A percentile compares a stretch with the other conserved stretches of the same genome.
Conservation (phyloP, 2,329 filamentous ascomycete genomes). For the Sporothrix curviconia region DNA sequence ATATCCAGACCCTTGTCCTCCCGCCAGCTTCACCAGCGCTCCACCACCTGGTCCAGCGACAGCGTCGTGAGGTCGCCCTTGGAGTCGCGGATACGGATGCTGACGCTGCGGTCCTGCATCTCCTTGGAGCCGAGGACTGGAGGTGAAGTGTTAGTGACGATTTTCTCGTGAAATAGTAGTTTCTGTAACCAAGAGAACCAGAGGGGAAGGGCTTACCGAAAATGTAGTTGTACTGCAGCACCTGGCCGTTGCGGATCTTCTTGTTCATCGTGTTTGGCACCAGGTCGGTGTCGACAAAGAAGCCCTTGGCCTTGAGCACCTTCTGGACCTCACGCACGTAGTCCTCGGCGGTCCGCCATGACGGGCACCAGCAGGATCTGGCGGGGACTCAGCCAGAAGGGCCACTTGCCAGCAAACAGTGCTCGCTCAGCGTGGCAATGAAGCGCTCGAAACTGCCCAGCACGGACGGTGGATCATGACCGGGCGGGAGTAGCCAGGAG, state of each 20-base stretch:
- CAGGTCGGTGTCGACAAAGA: constrained; percentile 66
- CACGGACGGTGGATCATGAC: constrained; percentile 86
- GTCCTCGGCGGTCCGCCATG: constrained; percentile 61
- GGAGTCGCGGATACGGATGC: constrained; percentile 23
- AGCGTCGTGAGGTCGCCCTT: constrained; percentile 21
- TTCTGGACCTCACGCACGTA: constrained; percentile 70
- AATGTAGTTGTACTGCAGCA: constrained; percentile 79
- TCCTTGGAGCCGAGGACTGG: constrained; percentile 22
- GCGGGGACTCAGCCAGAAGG: constrained; percentile 80
- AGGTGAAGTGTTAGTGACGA: neutral
- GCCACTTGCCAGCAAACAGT: constrained; percentile 84
- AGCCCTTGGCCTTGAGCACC: constrained; percentile 58
- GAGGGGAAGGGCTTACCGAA: constrained; percentile 47
- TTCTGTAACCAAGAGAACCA: no score
- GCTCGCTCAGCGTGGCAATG: constrained; percentile 72
- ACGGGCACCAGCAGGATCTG: constrained; percentile 76
- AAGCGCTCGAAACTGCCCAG: constrained; percentile 58
- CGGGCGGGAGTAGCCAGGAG: constrained; percentile 66
- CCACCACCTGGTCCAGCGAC: constrained; percentile 18
- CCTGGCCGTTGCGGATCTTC: constrained; percentile 78
- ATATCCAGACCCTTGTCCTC: constrained; percentile 15
- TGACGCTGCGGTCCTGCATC: constrained; percentile 23
- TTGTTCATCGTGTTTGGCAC: constrained; percentile 78
- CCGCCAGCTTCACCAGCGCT: constrained; percentile 17
- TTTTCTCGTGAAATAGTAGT: neutral